Base-by-base conservation (phyloP, 2,329 filamentous ascomycete genomes). In the Zasmidium angulare region DNA sequence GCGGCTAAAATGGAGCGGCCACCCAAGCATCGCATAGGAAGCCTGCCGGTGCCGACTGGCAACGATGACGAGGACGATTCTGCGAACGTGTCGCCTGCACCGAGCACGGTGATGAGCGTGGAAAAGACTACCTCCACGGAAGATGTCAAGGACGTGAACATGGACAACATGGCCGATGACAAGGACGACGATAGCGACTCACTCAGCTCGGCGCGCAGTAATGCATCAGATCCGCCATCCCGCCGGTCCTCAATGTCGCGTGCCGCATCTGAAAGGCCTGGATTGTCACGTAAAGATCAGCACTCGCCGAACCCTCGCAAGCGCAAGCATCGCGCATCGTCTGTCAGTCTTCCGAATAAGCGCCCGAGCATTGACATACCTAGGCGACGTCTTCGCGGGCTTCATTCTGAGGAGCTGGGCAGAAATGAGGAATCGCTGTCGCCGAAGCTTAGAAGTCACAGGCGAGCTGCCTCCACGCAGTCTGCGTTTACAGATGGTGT, bases 391-490 rank as follows among this genome's bases (percentile, higher is more conserved):
- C 59, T 68, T 43, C 68, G 68, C 19, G 67, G 67, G 14, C 58
- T 70, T 47, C 63, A 72, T 46, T 70, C 69, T 9, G 70, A 72
- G 50, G 71, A 68, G 49, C 46, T 58, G 6, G 61, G 56, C 21
- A 53, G 61, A 22, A 58, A 56, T 9, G 72, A 78, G 56, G 73
- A 82, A 62, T 90, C 88, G 10, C 75, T 79, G 20, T 90, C 88
- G 19, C 87, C 87, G 11, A 83, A 80, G 50, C 72, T 78, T 51
- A 81, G 82, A 65, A 71, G 75, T 24, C 87, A 90, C 70, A 82
- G 86, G 55, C 82, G 87, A 60, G 88, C 86, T 65, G 76, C 80
- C 24, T 90, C 88, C 1, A 87, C 84, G 0, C 86, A 89, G 68
- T 78, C 87, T 20, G 79, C 83, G 1, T 78, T 82, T 2, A 73